A percentile compares a stretch with the other conserved stretches of the same genome.
These are phyloP conservation scores for Xylaria grammica DNA, from an alignment of 495 filamentous ascomycete species.

Conservation along the genomic window DNA sequence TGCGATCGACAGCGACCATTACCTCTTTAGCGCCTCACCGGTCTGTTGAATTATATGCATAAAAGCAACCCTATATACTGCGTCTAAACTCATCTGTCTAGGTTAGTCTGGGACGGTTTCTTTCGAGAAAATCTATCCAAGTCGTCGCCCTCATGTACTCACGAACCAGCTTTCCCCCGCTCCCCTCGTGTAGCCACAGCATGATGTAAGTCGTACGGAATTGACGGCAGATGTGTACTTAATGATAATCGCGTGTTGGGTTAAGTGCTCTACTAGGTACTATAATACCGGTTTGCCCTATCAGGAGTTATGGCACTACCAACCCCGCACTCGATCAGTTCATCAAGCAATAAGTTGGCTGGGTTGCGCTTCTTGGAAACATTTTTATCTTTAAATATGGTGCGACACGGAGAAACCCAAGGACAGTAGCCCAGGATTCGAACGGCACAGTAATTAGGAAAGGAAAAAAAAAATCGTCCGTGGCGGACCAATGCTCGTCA, in stretches of 20 bases:
- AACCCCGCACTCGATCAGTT: not conserved
- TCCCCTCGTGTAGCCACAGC: not conserved
- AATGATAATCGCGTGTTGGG: not conserved
- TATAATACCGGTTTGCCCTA: no score
- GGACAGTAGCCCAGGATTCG: no score
- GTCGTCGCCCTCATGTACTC: conserved; percentile 1
- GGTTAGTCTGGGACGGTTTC: not conserved
- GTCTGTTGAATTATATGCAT: conserved; percentile 1
- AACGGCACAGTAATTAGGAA: no score
- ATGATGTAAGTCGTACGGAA: not conserved
- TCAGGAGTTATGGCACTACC: not conserved
- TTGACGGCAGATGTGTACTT: conserved; percentile 4
- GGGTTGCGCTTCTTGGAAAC: conserved; percentile 1
- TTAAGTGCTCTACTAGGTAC: not conserved
- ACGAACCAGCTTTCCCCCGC: no score
- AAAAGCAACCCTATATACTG: conserved; percentile 20
- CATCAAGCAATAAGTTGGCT: not conserved
- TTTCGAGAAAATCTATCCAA: not conserved
- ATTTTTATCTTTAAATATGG: not conserved
- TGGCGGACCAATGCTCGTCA: conserved; percentile 3
- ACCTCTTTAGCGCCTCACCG: conserved; percentile 14
- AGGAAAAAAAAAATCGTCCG: conserved; percentile 15
- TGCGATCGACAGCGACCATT: conserved; percentile 12
- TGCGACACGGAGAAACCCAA: not conserved
- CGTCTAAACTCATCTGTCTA: conserved; percentile 3